Percentiles rank a stretch among this genome's conserved stretches.
Conservation (phyloP, 75 land plant genomes). For the Gnetum montanum region DNA sequence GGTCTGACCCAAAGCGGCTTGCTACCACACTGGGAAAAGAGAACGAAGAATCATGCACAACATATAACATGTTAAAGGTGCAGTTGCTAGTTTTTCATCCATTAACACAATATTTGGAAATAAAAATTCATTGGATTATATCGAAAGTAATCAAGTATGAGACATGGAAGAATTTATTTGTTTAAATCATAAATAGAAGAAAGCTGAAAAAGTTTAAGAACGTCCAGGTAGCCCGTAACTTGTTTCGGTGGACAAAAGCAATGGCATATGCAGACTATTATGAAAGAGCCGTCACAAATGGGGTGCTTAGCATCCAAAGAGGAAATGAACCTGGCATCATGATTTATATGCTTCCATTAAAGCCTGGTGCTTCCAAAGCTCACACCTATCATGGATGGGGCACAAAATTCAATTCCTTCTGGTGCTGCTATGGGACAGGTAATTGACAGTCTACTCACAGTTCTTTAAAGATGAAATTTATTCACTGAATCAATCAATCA, state of each 20-base stretch:
- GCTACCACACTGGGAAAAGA: conserved; percentile 57
- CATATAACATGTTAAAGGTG: conserved; percentile 95
- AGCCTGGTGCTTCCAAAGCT: conserved; percentile 78
- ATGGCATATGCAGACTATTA: conserved; percentile 85
- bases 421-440: conserved; percentile 99
- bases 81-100: neutral
- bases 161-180: neutral
- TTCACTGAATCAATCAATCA: too few relatives aligned
- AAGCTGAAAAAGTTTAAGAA: neutral
- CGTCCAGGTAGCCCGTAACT: conserved; percentile 68
- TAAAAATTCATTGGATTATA: neutral
- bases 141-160: neutral
- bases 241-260: conserved; percentile 89
- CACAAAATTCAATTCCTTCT: conserved; percentile 62
- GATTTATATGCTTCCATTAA: conserved; percentile 95
- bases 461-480: too few relatives aligned
- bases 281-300: conserved; percentile 85
- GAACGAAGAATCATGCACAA: conserved; percentile 86
- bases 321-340: conserved; percentile 85
- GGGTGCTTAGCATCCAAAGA: conserved; percentile 78
- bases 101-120: neutral
- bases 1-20: conserved; percentile 68
- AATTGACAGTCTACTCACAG: too few relatives aligned
- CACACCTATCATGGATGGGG: conserved; percentile 85
- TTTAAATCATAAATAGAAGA: neutral